phyloP scores from a whole-genome alignment of 2,329 filamentous ascomycete species.

The Penicillium sp. region DNA sequence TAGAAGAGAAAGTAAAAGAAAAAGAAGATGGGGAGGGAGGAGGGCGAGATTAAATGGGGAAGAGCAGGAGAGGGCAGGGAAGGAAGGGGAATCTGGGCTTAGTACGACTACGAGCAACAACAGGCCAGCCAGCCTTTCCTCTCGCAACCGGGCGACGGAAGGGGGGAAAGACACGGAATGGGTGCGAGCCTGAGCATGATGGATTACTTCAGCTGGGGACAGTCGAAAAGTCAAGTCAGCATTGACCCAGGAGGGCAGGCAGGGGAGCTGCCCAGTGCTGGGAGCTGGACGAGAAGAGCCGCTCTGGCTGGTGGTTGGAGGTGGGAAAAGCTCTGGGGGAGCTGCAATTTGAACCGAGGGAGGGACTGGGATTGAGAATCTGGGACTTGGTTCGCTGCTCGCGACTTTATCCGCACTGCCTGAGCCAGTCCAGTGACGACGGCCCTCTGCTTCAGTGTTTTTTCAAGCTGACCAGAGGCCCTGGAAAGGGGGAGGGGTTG shows the following conservation, averaged over 20 bases:
- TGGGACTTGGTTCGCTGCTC: not conserved
- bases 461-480: not conserved
- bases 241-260: constrained; percentile 26
- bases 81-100: constrained; percentile 18
- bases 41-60: constrained; percentile 29
- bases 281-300: constrained; percentile 11
- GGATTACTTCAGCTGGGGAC: constrained; percentile 61
- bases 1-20: constrained; percentile 43
- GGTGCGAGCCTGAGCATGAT: constrained; percentile 34
- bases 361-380: not conserved
- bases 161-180: constrained; percentile 49
- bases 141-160: constrained; percentile 34
- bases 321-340: constrained; percentile 11
- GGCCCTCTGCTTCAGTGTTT: not conserved
- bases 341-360: not conserved
- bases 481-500: constrained; percentile 17
- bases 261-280: constrained; percentile 11
- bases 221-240: constrained; percentile 16
- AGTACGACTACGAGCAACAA: constrained; percentile 16
- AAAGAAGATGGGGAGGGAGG: constrained; percentile 41
- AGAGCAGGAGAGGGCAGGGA: constrained; percentile 29
- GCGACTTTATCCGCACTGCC: constrained; percentile 7
- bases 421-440: not conserved
- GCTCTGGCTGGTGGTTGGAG: constrained; percentile 14
- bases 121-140: constrained; percentile 31